Percentiles rank a stretch among this genome's conserved stretches.
Evolutionary conservation across 495 filamentous ascomycete genomes (phyloP).

Genomic region (Mycothermus thermophilus): DNA sequence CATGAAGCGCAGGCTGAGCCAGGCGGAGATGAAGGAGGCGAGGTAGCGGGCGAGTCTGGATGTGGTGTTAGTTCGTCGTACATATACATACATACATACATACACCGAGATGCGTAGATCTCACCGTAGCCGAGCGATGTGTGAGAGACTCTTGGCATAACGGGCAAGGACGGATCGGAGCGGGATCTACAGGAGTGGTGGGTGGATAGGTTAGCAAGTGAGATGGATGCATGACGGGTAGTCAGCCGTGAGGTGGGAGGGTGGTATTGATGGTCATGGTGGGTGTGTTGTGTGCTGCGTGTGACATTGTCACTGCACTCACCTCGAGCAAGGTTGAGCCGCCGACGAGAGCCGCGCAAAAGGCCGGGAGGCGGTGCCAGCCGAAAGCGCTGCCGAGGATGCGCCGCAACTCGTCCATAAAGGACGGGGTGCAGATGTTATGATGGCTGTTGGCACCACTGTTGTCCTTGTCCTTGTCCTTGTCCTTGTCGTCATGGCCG

Average conservation of each 20-base stretch:
- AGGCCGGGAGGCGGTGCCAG: slow-evolving; percentile 59
- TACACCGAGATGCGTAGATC: not conserved
- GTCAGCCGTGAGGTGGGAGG: too few relatives aligned
- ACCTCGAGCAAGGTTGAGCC: slow-evolving; percentile 62
- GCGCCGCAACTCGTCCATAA: slow-evolving; percentile 25
- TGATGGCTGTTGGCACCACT: too few relatives aligned
- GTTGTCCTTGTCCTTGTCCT: too few relatives aligned
- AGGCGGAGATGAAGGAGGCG: slow-evolving; percentile 37
- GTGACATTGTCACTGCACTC: slow-evolving; percentile 4
- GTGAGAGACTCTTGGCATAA: slow-evolving; percentile 13
- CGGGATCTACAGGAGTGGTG: slow-evolving; percentile 17
- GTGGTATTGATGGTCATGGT: too few relatives aligned
- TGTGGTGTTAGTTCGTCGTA: slow-evolving; percentile 1
- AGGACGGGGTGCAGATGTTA: too few relatives aligned
- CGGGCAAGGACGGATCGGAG: slow-evolving; percentile 14
- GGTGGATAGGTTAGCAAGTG: too few relatives aligned
- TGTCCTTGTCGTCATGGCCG: slow-evolving; percentile 9
- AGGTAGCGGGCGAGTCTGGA: slow-evolving; percentile 33
- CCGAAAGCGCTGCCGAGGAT: slow-evolving; percentile 35
- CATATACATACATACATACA: not conserved
- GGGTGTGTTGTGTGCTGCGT: not conserved
- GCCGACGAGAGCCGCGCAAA: slow-evolving; percentile 64
- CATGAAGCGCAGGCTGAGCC: slow-evolving; percentile 34
- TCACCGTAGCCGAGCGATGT: slow-evolving; percentile 21
- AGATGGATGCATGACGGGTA: too few relatives aligned